Percentiles rank a stretch among this genome's conserved stretches.
Evolutionary conservation across 2,329 filamentous ascomycete genomes (phyloP).

Genomic region (Cordyceps tenuipes): DNA sequence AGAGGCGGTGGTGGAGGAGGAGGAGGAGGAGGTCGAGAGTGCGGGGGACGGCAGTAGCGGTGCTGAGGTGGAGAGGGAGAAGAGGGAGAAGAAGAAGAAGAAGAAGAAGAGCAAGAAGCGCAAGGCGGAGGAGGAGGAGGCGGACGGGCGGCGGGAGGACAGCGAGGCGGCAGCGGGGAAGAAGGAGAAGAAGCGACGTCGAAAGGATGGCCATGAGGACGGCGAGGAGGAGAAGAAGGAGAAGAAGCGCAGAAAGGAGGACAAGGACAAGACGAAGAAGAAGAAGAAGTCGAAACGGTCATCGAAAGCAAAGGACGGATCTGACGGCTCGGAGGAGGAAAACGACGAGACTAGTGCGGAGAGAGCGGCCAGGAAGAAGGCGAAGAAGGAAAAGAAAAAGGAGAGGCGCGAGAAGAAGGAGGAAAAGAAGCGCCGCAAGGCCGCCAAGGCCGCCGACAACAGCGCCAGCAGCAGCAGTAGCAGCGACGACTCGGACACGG

Average conservation of each 20-base stretch:
- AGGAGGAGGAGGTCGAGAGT: slow-evolving; percentile 13
- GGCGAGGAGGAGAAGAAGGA: slow-evolving; percentile 18
- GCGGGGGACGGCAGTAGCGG: slow-evolving; percentile 15
- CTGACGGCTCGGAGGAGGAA: slow-evolving; percentile 17
- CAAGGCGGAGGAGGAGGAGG: slow-evolving; percentile 22
- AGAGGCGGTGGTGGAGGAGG: slow-evolving; percentile 12
- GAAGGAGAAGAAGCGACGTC: slow-evolving; percentile 24
- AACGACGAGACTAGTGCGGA: slow-evolving; percentile 19
- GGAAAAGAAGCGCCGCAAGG: slow-evolving; percentile 35
- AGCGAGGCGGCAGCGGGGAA: slow-evolving; percentile 13
- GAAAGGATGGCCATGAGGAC: slow-evolving; percentile 22
- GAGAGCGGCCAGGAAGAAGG: slow-evolving; percentile 21
- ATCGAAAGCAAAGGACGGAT: slow-evolving; percentile 20
- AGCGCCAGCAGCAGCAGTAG: slow-evolving; percentile 15
- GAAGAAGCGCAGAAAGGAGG: slow-evolving; percentile 20
- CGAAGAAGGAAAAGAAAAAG: slow-evolving; percentile 28
- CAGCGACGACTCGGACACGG: too few relatives aligned
- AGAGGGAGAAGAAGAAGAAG: slow-evolving; percentile 20
- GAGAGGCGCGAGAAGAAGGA: slow-evolving; percentile 43
- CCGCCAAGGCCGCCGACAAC: slow-evolving; percentile 20
- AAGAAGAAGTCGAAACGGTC: slow-evolving; percentile 23
- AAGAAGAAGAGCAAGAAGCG: slow-evolving; percentile 30
- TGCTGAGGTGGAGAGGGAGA: slow-evolving; percentile 20
- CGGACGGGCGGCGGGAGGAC: slow-evolving; percentile 19
- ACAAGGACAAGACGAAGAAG: slow-evolving; percentile 24